Conservation (phyloP, 2,329 filamentous ascomycete genomes). For the Epichloe hybrida region DNA sequence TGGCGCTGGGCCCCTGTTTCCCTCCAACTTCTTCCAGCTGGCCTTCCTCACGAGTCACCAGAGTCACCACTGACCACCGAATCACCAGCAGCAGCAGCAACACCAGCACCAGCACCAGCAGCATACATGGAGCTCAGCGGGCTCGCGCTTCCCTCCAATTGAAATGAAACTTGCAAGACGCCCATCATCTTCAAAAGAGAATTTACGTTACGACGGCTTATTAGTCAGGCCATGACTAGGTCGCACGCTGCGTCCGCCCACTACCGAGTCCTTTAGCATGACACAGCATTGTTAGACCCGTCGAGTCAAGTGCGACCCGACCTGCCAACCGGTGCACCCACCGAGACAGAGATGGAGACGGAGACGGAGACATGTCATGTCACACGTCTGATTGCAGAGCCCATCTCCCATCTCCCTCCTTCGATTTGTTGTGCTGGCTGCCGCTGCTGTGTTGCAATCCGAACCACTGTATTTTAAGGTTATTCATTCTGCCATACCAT, state of each 20-base stretch:
- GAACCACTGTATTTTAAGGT: slow-evolving; percentile 7
- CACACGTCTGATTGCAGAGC: slow-evolving; percentile 1
- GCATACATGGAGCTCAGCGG: no score
- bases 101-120: no score
- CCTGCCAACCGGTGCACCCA: background rate
- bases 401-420: background rate
- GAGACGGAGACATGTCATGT: no score
- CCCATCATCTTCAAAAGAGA: no score
- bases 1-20: no score
- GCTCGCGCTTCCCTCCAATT: background rate
- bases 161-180: background rate
- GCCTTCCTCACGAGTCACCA: no score
- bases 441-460: background rate
- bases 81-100: no score
- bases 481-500: slow-evolving; percentile 5
- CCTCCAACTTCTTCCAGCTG: no score
- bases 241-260: background rate
- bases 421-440: background rate
- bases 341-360: background rate
- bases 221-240: background rate
- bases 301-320: background rate
- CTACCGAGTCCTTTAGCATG: background rate
- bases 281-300: background rate
- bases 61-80: no score
- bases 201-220: no score